Evolutionary conservation across 2,329 filamentous ascomycete genomes (phyloP), one percentile per base, ranked within the genome.

Genomic region (Cladosporium sp.): DNA sequence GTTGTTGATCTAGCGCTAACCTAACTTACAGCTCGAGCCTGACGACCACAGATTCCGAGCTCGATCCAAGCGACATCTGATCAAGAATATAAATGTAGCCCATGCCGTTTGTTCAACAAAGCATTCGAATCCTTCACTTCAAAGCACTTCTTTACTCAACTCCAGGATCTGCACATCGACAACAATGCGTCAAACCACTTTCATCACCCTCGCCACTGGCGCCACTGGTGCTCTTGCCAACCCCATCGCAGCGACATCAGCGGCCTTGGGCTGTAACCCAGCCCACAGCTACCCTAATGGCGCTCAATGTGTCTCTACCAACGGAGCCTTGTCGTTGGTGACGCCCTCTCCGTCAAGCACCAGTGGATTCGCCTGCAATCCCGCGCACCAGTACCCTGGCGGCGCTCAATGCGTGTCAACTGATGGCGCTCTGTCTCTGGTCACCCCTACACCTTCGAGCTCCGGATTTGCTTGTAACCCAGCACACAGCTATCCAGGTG

Each of bases 181-280:
- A n/a, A 36, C 32, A 36, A 36, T 36, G 32, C 11, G 32, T 7
- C 32, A 36, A 7, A 8, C 32, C 15, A 36, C 32, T 6, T 36
- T 48, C 27, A 12, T 48, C 37, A 32, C 45, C n/a, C 18, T 48
- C 20, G 45, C 45, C 18, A 30, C 24, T 3, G 37, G 36, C 3
- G 45, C 44, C 34, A 39, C 45, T 17, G 45, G 45, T 22, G 45
- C 45, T 41, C 37, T 48, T 18, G 45, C 45, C 18, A 29, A 37
- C 17, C 45, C 45, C 19, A 18, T 48, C 3, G 38, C 27, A 8
- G 24, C 44, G 27, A 30, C 47, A 22, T 34, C 49, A 19, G 48
- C 54, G 1, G 24, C 17, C 36, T 61, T 58, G 42, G 55, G 45
- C 17, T 61, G 59, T 39, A 59, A 60, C 43, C 59, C 59, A 34